Evolutionary conservation across 371 early-diverging fungal species (phyloP).

Genomic region (Quaeritorhiza haematococci): DNA sequence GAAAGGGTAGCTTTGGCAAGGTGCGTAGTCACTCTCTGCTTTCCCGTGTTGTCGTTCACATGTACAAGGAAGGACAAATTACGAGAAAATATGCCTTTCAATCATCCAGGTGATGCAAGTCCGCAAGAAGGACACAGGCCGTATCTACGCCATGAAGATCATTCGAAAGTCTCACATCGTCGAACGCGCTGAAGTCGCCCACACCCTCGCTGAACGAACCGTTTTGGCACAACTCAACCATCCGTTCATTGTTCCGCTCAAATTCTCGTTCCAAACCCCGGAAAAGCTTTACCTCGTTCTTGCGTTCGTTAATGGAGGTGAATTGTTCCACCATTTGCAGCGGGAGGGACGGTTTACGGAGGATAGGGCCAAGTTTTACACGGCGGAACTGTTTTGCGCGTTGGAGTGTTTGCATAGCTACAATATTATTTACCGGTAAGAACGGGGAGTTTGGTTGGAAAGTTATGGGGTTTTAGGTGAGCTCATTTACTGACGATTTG

Average conservation of each 20-base stretch:
- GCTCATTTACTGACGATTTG: background rate
- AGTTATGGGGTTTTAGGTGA: background rate
- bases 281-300: slow-evolving; percentile 86
- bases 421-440: slow-evolving; percentile 76
- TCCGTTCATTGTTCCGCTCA: slow-evolving; percentile 57
- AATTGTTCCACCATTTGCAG: slow-evolving; percentile 92
- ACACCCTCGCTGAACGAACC: slow-evolving; percentile 49
- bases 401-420: slow-evolving; percentile 83
- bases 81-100: background rate
- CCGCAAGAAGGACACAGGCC: slow-evolving; percentile 85
- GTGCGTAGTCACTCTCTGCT: slow-evolving; percentile 30
- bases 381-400: slow-evolving; percentile 80
- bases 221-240: slow-evolving; percentile 46
- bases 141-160: slow-evolving; percentile 97
- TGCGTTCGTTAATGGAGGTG: slow-evolving; percentile 98
- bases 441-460: background rate
- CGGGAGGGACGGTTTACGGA: slow-evolving; percentile 64
- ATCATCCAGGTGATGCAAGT: slow-evolving; percentile 76
- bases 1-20: slow-evolving; percentile 95
- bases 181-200: slow-evolving; percentile 68
- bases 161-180: slow-evolving; percentile 91
- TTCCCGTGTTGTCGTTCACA: background rate
- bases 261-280: slow-evolving; percentile 52
- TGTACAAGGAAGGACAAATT: slow-evolving; percentile 19
- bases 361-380: slow-evolving; percentile 73